Evolutionary conservation across 352 stramenopile genomes (phyloP), one percentile per base, ranked within the genome.

Genomic region (Pythium scleroteichum): DNA sequence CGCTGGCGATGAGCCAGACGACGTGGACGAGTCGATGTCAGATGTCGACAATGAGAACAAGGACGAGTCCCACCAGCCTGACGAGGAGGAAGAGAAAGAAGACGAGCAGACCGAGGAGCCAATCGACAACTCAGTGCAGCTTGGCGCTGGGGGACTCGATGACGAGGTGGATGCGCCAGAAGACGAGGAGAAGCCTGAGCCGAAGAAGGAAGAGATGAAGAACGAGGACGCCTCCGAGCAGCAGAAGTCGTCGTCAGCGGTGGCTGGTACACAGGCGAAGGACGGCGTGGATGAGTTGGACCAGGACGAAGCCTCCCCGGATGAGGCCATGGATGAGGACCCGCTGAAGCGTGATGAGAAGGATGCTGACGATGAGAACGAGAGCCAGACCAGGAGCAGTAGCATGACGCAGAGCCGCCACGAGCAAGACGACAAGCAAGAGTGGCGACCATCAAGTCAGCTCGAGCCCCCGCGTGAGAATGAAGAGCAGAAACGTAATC

Each of bases 221-320:
- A 72, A 85, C 14, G 72, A 88, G 2, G 63, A 75, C 20, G 49
- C 76, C 13, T 66, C 82, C 9, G 64, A 88, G 16, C 70, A 91
- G 41, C 71, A 90, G 32, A 72, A 78, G 26, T 56, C 69, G 13
- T 50, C 68, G 8, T 83, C 75, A 6, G 72, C 82, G 17, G 79
- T 86, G 20, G 85, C 78, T 23, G 86, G 83, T 0, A 88, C 80
- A 13, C 87, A 97, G 60, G 87, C 79, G 6, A 92, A 94, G 74
- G 82, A 96, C 53, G 88, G 85, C 8, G 73, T 88, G 33, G 76
- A 90, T 50, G 78, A 94, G 48, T 59, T 92, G 7, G 84, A 95
- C 53, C 67, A 75, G 22, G 67, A 81, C 12, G 66, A 71, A 23
- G 65, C 67, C 24, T 55, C 69, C 20, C 58, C 72, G 4, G 65